Base-by-base conservation (phyloP, 1,284 basidiomycete species). In the Rhizoctonia solani region DNA sequence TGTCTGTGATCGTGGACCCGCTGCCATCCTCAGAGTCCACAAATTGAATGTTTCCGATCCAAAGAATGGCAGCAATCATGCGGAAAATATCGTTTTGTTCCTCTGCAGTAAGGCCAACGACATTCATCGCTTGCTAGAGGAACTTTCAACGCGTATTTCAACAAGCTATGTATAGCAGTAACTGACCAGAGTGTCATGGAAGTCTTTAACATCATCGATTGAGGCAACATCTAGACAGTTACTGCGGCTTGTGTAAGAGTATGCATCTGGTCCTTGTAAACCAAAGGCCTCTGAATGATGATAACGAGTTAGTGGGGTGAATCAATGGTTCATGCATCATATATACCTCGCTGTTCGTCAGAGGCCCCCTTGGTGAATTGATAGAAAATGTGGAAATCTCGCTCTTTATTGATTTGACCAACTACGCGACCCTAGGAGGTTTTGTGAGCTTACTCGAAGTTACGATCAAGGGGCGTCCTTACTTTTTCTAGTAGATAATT, bases 361-460 rank as follows among this genome's bases (percentile, higher is more conserved):
- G 90, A 87, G 3, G 97, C 97, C 4, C 89, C 95, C 77, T 98
- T 99, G 46, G 97, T 98, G 77, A 99, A 96, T 77, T 99, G 97
- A 78, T 99, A 99, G 81, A 99, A 99, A 71, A 99, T 97, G 77
- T 99, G 97, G 78, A 99, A 99, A 77, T 97, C 93, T 70, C 97
- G 87, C 79, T 99, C 97, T 73, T 93, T 91, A 74, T 93, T 90
- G 68, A 99, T 93, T 77, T 99, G 97, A 19, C 95, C 94, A 4
- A 98, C 95, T 13, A 99, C 94, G 71, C 97, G 92, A 63, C 91
- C 91, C 80, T 70, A 34, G 41, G 1, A 4, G 25, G 11, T 6
- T 1, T 29, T 42, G 0, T 1, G 13, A 27, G 23, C 32, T 14
- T 8, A 39, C 34, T 19, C 46, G 9, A 34, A 41, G 27, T 16